These are phyloP conservation scores for Penicillium expansum DNA, from an alignment of 2,329 filamentous ascomycete species.

Conservation along the genomic window DNA sequence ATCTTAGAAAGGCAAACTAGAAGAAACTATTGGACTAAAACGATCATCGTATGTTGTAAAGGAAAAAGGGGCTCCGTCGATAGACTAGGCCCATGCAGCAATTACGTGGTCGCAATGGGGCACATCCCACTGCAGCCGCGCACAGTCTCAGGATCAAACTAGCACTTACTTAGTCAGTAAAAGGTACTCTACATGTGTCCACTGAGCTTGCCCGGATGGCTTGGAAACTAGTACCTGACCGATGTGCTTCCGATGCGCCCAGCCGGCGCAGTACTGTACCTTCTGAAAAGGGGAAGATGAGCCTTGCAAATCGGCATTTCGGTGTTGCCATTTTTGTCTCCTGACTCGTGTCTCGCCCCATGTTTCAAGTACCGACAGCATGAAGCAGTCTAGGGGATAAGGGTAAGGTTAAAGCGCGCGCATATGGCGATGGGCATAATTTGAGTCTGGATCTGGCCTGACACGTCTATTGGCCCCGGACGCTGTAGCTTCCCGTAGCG, in stretches of 20 bases:
- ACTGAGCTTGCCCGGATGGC: conserved; percentile 13
- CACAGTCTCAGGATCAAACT: conserved; percentile 5
- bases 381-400: background rate
- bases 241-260: conserved; percentile 14
- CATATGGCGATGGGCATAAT: conserved; percentile 5
- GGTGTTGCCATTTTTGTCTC: background rate
- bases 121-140: conserved; percentile 4
- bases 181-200: conserved; percentile 7
- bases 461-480: background rate
- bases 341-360: conserved; percentile 1
- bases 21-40: conserved; percentile 1
- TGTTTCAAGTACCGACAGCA: conserved; percentile 15
- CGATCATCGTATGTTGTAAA: conserved; percentile 6
- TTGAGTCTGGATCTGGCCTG: conserved; percentile 5
- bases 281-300: conserved; percentile 1
- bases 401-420: conserved; percentile 7
- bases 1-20: background rate
- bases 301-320: background rate
- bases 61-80: background rate
- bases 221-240: conserved; percentile 18
- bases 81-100: conserved; percentile 1
- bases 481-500: conserved; percentile 5
- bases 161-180: background rate
- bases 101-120: conserved; percentile 12
- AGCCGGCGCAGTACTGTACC: conserved; percentile 3